Percentiles rank a stretch among this genome's conserved stretches.
Evolutionary conservation across 495 filamentous ascomycete species (phyloP).

Genomic region (Tuber borchii): DNA sequence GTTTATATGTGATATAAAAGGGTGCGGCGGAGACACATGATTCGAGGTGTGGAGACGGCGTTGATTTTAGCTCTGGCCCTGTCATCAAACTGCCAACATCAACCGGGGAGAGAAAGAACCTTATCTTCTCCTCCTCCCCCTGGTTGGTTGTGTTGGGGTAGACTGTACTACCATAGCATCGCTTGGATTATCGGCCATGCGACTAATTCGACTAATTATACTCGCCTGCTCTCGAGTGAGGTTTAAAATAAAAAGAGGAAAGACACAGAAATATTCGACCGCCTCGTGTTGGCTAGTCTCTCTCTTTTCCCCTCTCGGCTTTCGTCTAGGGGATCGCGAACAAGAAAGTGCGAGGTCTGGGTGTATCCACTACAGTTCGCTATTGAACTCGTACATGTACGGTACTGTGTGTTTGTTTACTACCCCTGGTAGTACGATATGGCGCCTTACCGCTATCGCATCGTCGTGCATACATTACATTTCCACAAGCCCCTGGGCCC

Average conservation of each 20-base stretch:
- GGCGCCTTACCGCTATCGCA: not conserved
- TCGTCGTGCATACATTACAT: not conserved
- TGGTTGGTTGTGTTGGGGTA: not conserved
- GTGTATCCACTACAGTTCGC: not conserved
- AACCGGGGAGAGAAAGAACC: not conserved
- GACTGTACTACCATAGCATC: not conserved
- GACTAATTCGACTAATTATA: not conserved
- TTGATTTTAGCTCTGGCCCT: not conserved
- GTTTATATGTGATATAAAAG: not conserved
- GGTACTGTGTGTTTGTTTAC: not conserved
- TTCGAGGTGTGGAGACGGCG: not conserved
- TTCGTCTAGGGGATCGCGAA: not conserved
- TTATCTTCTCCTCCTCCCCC: not conserved
- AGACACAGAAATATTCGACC: not conserved
- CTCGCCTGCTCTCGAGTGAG: not conserved
- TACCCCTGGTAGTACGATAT: not conserved
- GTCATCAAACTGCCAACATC: not conserved
- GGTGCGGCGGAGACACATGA: not conserved
- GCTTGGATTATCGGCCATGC: not conserved
- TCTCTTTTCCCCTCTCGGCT: not conserved
- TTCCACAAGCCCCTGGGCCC: not conserved
- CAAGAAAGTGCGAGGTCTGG: not conserved
- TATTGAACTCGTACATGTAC: not conserved
- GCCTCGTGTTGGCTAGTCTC: not conserved
- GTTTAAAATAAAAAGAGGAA: not conserved